phyloP scores from a whole-genome alignment of 805 yeast genomes.

The Alloascoidea hylecoeti region DNA sequence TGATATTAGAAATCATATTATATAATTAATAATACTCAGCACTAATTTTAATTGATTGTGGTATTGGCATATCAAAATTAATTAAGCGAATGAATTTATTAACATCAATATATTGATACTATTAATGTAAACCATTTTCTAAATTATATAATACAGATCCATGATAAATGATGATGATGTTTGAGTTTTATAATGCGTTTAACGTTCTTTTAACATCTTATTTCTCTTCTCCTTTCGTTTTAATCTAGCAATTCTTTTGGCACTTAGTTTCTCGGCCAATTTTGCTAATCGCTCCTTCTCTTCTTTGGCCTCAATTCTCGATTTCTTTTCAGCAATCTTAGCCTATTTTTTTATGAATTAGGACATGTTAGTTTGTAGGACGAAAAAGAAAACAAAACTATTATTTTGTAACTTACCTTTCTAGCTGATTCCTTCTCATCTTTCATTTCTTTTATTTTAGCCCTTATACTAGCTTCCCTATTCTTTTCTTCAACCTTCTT shows the following conservation, averaged over 20 bases:
- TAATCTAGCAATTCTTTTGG: constrained; percentile 81
- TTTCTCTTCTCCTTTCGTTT: constrained; percentile 90
- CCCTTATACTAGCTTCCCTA: constrained; percentile 53
- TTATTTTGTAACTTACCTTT: constrained; percentile 22
- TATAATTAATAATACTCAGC: no score
- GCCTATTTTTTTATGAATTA: not conserved
- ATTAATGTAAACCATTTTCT: no score
- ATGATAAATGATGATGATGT: no score
- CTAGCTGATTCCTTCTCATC: constrained; percentile 60
- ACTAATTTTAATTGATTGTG: no score
- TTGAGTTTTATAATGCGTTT: no score
- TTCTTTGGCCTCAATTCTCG: constrained; percentile 65
- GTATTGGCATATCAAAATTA: no score
- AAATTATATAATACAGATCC: no score
- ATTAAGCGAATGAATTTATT: no score
- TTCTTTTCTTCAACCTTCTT: constrained; percentile 51
- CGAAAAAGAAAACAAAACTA: constrained; percentile 5
- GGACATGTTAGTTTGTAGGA: not conserved
- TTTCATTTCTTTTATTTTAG: constrained; percentile 56
- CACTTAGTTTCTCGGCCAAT: constrained; percentile 79
- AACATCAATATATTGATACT: no score
- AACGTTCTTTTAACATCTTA: constrained; percentile 85
- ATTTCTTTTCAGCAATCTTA: constrained; percentile 46
- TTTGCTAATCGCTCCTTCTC: constrained; percentile 82
- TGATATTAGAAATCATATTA: no score